A percentile compares a stretch with the other conserved stretches of the same genome.
These are phyloP conservation scores for Xanthoconium purpureum DNA, from an alignment of 768 basidiomycete species.

Conservation along the genomic window DNA sequence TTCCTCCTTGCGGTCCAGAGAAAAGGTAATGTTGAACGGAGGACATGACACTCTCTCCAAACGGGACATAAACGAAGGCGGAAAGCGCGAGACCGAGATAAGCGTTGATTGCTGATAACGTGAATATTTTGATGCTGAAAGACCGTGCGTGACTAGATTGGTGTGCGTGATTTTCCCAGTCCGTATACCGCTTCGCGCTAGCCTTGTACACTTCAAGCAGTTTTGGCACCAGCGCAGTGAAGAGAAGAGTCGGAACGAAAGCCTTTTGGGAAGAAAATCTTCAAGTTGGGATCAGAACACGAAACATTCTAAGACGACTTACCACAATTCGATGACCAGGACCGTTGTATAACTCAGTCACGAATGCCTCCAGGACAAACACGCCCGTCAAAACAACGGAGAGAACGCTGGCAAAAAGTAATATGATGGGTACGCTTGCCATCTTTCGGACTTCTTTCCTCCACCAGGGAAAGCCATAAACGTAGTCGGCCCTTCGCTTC, in stretches of 20 bases:
- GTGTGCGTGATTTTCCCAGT: conserved; percentile 91
- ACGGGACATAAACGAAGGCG: conserved; percentile 95
- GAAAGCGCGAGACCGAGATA: conserved; percentile 89
- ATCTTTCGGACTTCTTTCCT: conserved; percentile 64
- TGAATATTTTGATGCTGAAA: conserved; percentile 88
- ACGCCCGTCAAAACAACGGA: conserved; percentile 73
- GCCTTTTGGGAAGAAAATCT: conserved; percentile 41
- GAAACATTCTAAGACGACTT: conserved; percentile 29
- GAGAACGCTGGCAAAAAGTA: conserved; percentile 68
- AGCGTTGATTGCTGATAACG: conserved; percentile 82
- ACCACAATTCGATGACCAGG: conserved; percentile 79
- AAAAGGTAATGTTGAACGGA: conserved; percentile 37
- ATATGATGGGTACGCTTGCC: conserved; percentile 68
- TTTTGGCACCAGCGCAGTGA: conserved; percentile 76
- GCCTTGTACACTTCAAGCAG: conserved; percentile 71
- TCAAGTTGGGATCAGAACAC: not conserved
- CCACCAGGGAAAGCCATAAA: conserved; percentile 66
- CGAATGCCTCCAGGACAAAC: conserved; percentile 87
- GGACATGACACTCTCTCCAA: conserved; percentile 81
- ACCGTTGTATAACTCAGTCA: conserved; percentile 84
- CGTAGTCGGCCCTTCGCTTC: conserved; percentile 60
- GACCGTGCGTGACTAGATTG: conserved; percentile 73
- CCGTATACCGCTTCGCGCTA: conserved; percentile 65
- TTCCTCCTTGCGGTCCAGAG: conserved; percentile 14
- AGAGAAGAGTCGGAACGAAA: conserved; percentile 80